Percentiles rank a stretch among this genome's conserved stretches.
These are phyloP conservation scores for Arthrobotrys musiformis DNA, from an alignment of 2,329 filamentous ascomycete species.

Conservation along the genomic window DNA sequence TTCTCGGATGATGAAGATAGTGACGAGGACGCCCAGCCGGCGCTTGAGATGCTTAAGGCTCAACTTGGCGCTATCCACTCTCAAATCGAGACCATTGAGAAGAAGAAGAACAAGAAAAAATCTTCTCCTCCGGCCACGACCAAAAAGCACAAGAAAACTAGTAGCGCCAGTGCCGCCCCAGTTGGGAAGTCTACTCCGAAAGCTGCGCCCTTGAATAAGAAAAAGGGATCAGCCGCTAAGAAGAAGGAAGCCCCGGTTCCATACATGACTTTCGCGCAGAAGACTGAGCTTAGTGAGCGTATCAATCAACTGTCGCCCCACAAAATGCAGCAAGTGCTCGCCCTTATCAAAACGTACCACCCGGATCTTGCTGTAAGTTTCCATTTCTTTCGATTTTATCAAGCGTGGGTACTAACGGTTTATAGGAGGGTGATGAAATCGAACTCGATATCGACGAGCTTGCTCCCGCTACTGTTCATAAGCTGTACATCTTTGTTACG, in stretches of 20 bases:
- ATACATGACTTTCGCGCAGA: conserved; percentile 79
- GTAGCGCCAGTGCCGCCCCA: conserved; percentile 57
- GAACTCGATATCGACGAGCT: conserved; percentile 72
- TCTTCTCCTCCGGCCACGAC: conserved; percentile 67
- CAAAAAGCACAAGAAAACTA: conserved; percentile 63
- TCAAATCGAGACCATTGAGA: conserved; percentile 65
- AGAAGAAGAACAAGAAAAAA: conserved; percentile 72
- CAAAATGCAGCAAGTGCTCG: conserved; percentile 82
- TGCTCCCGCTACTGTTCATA: conserved; percentile 67
- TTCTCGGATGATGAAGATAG: conserved; percentile 71
- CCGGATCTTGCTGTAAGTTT: conserved; percentile 69
- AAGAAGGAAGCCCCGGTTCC: conserved; percentile 63
- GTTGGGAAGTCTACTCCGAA: conserved; percentile 65
- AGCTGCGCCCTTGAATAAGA: conserved; percentile 61
- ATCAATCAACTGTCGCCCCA: conserved; percentile 82
- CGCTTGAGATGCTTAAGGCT: conserved; percentile 79
- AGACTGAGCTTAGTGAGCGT: conserved; percentile 87
- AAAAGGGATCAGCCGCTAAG: conserved; percentile 57
- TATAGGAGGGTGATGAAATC: conserved; percentile 69
- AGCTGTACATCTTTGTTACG: conserved; percentile 69
- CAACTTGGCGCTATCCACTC: conserved; percentile 68
- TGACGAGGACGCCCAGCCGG: conserved; percentile 72
- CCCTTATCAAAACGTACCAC: conserved; percentile 87
- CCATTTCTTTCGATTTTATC: neutral
- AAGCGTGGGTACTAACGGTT: conserved; percentile 28